Conservation (phyloP, 257 asterid genomes). For the Orobanche coerulescens region DNA sequence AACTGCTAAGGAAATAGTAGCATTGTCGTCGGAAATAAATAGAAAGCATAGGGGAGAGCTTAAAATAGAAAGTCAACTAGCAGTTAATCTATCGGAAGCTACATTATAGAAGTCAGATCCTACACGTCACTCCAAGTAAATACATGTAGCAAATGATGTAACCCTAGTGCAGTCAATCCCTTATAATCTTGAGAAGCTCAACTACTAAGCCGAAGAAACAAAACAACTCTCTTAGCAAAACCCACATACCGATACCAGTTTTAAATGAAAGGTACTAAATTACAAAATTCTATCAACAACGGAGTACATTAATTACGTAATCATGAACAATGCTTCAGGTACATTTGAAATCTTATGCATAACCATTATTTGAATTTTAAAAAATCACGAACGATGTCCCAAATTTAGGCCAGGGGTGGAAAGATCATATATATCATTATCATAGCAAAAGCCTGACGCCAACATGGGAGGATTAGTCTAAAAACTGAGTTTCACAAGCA, state of each 20-base stretch:
- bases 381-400: not conserved
- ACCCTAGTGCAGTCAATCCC: not conserved
- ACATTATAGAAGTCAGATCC: not conserved
- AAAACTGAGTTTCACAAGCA: not conserved
- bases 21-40: not conserved
- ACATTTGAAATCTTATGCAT: not conserved
- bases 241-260: not conserved
- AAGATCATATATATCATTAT: not conserved
- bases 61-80: constrained; percentile 15
- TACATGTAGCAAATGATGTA: not conserved
- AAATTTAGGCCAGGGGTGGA: not conserved
- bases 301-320: not conserved
- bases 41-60: constrained; percentile 9
- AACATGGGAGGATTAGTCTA: not conserved
- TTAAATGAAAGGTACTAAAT: not conserved
- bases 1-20: constrained; percentile 20
- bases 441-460: not conserved
- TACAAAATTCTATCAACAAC: not conserved
- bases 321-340: not conserved
- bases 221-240: not conserved
- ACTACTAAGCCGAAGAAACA: not conserved
- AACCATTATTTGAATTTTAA: not conserved
- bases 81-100: not conserved
- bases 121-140: constrained; percentile 4
- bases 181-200: not conserved